phyloP scores from a whole-genome alignment of 164 flowering plant genomes.

The Vitis rupestris region DNA sequence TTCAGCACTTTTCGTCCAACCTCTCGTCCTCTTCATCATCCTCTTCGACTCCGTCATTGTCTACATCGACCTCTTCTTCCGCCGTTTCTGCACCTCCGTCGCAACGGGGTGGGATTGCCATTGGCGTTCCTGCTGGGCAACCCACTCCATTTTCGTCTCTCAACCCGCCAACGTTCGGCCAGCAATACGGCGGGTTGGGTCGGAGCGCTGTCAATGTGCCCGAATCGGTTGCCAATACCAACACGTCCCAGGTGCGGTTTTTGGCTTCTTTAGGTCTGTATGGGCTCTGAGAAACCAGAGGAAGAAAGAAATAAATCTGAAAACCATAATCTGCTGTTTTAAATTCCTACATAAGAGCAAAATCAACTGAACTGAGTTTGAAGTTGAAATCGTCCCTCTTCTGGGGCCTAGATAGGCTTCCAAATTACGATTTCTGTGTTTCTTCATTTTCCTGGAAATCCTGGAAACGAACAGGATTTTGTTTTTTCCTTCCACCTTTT shows the following conservation, averaged over 20 bases:
- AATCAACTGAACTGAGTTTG: too few species aligned
- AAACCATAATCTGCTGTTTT: neutral
- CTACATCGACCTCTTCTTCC: conserved; percentile 14
- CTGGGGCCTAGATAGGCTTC: too few species aligned
- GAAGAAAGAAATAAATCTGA: neutral
- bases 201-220: conserved; percentile 30
- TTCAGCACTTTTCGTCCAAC: conserved; percentile 25
- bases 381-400: too few species aligned
- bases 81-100: conserved; percentile 15
- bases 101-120: conserved; percentile 52
- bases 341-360: too few species aligned
- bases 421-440: neutral
- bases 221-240: conserved; percentile 29
- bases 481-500: too few species aligned
- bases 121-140: conserved; percentile 62
- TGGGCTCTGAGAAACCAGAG: neutral
- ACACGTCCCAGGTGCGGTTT: conserved; percentile 30
- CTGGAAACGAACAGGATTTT: neutral
- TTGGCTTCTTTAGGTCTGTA: neutral
- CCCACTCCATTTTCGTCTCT: conserved; percentile 39
- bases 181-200: conserved; percentile 42
- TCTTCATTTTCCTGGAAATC: neutral
- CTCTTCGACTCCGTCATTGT: conserved; percentile 5
- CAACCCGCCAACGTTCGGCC: conserved; percentile 25
- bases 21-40: conserved; percentile 7